Evolutionary conservation across 2,329 filamentous ascomycete genomes (phyloP).

Genomic region (Arthrobotrys sinensis): DNA sequence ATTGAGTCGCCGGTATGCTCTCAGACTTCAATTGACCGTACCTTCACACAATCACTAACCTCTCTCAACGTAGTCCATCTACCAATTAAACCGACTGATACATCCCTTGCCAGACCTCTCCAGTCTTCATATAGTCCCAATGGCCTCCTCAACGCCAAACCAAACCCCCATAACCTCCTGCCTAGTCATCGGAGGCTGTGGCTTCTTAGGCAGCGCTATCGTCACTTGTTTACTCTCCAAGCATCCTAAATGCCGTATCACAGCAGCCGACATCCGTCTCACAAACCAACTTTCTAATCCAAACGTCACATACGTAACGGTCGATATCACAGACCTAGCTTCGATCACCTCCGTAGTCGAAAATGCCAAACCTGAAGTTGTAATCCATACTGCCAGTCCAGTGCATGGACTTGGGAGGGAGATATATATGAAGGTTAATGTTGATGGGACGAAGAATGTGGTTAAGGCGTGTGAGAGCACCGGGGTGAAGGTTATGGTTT

Average conservation of each 20-base stretch:
- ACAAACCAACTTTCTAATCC: constrained; percentile 78
- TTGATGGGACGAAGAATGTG: constrained; percentile 85
- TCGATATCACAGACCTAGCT: constrained; percentile 80
- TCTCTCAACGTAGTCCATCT: not conserved
- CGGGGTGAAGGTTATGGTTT: constrained; percentile 86
- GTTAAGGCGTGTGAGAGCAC: constrained; percentile 79
- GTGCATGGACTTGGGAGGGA: constrained; percentile 73
- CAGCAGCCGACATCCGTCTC: constrained; percentile 78
- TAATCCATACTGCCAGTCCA: constrained; percentile 91
- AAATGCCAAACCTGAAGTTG: constrained; percentile 80
- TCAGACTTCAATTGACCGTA: not conserved
- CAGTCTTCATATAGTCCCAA: constrained; percentile 1
- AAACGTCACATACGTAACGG: constrained; percentile 79
- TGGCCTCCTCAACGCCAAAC: constrained; percentile 40
- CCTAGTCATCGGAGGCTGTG: constrained; percentile 85
- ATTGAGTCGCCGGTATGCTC: constrained; percentile 10
- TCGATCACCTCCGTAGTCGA: constrained; percentile 77
- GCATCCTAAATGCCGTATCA: constrained; percentile 74
- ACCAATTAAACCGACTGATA: not conserved
- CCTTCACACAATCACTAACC: not conserved
- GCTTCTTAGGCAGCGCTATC: constrained; percentile 87
- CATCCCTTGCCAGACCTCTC: not conserved
- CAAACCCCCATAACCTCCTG: constrained; percentile 48
- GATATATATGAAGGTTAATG: constrained; percentile 85
- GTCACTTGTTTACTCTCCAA: constrained; percentile 79